Evolutionary conservation across 139 green algal genomes (phyloP).

Genomic region (Coelastrella sp.): DNA sequence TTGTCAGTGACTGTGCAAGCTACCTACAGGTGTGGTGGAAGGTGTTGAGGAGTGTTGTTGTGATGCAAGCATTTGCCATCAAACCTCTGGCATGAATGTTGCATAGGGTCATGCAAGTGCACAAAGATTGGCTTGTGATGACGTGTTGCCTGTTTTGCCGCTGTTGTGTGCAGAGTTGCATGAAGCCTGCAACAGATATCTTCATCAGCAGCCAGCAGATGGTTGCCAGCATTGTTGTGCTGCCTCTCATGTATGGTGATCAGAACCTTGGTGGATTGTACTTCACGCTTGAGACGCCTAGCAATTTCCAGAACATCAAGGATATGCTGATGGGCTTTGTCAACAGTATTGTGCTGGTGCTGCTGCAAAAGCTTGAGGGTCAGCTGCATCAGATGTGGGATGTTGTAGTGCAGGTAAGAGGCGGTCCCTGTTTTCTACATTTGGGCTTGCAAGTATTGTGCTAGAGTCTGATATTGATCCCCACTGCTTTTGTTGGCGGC

Average conservation of each 20-base stretch:
- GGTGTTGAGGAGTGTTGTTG: no score
- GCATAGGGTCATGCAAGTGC: no score
- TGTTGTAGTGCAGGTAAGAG: conserved; percentile 30
- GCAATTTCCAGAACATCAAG: conserved; percentile 76
- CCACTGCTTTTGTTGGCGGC: no score
- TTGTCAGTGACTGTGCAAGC: conserved; percentile 68
- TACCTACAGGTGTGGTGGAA: conserved; percentile 69
- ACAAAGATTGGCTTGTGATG: no score
- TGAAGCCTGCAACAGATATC: conserved; percentile 74
- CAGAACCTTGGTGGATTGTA: conserved; percentile 73
- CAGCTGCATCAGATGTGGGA: conserved; percentile 68
- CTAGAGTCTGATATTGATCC: no score
- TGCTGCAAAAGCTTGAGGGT: conserved; percentile 60
- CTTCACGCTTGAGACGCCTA: conserved; percentile 67
- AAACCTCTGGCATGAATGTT: no score
- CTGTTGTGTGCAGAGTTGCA: conserved; percentile 54
- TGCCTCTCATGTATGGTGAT: conserved; percentile 67
- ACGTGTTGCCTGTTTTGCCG: not conserved
- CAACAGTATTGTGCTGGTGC: conserved; percentile 68
- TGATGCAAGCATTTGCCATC: no score
- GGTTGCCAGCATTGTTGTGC: conserved; percentile 72
- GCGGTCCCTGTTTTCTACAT: no score
- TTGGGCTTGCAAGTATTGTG: no score
- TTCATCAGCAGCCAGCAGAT: conserved; percentile 69
- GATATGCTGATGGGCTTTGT: conserved; percentile 76